Evolutionary conservation across 805 yeast species (phyloP), one percentile per base, ranked within the genome.

Genomic region (Myxozyma geophila): DNA sequence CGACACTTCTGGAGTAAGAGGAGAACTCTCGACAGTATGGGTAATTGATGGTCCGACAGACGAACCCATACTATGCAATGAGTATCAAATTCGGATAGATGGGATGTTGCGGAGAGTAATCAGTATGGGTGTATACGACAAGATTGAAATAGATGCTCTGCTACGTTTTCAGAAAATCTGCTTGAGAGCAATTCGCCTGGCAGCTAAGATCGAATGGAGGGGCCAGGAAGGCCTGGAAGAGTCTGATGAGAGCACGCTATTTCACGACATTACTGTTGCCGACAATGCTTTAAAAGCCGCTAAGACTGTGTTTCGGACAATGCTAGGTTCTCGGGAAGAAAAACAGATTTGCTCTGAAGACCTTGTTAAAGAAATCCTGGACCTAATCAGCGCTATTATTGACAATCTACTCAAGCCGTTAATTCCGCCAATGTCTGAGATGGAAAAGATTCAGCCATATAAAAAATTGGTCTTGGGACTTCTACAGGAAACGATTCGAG

Each of bases 281-380:
- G 68, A 64, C 13, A 60, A 55, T 21, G 66, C 61, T 9, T 49
- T 66, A 39, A 66, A 65, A 36, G 46, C 63, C 7, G 36, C 61
- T 35, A 64, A 60, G 51, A 35, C 61, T 10, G 28, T 66, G 13
- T 15, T 58, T 35, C 57, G 59, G 12, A 56, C 66, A 9, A 66
- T 66, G 69, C 56, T 54, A 6, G 66, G 69, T 13, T 23, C 47
- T 2, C 54, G 60, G 1, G 59, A 53, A 17, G 69, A 64, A 33
- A 66, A 58, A 17, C 69, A 66, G 49, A 54, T 66, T 15, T 60
- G 54, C 48, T 66, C 68, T 6, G 68, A 64, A 39, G 69, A 66
- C n/a, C 37, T 53, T 10, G 19, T 60, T n/a, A 58, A 52, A 41
- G 69, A 66, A 13, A 37, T 64, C 7, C 51, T 63, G 12, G 68